phyloP scores from a whole-genome alignment of 2,329 filamentous ascomycete genomes.

The Phoma sp. region DNA sequence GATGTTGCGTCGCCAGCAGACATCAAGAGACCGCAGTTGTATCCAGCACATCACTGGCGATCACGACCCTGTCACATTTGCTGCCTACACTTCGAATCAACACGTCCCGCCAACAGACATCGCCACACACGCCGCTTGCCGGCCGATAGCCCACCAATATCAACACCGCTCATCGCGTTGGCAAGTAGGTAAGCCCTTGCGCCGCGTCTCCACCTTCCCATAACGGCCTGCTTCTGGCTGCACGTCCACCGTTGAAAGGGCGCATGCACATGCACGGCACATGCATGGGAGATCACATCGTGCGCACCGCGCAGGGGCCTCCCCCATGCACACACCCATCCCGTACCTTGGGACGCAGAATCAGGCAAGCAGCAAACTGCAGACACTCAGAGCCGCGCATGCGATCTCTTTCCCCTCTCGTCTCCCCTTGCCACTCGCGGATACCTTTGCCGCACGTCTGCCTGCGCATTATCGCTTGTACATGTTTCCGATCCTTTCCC shows the following conservation, averaged over 20 bases:
- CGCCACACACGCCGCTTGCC: background rate
- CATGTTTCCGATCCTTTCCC: no score
- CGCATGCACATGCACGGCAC: slow-evolving; percentile 9
- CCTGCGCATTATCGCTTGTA: slow-evolving; percentile 1
- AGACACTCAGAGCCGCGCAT: background rate
- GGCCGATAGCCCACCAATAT: background rate
- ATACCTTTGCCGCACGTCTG: slow-evolving; percentile 7
- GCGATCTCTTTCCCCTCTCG: slow-evolving; percentile 4
- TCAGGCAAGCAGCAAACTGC: slow-evolving; percentile 1
- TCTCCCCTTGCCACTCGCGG: background rate
- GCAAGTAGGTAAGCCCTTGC: slow-evolving; percentile 6
- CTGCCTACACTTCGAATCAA: slow-evolving; percentile 2
- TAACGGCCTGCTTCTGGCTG: slow-evolving; percentile 12
- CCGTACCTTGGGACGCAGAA: background rate
- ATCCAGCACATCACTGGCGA: background rate
- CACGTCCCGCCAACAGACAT: background rate
- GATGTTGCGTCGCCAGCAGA: slow-evolving; percentile 1
- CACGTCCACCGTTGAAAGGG: slow-evolving; percentile 8
- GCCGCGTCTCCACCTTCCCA: slow-evolving; percentile 7
- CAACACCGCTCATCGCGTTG: slow-evolving; percentile 6
- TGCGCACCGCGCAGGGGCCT: slow-evolving; percentile 1
- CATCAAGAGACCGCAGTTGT: slow-evolving; percentile 6
- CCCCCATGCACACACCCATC: slow-evolving; percentile 4
- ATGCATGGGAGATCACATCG: slow-evolving; percentile 14
- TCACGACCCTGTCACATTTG: slow-evolving; percentile 2